Evolutionary conservation across 495 filamentous ascomycete genomes (phyloP), one percentile per base, ranked within the genome.

Genomic region (Penicillium atrosanguineum): DNA sequence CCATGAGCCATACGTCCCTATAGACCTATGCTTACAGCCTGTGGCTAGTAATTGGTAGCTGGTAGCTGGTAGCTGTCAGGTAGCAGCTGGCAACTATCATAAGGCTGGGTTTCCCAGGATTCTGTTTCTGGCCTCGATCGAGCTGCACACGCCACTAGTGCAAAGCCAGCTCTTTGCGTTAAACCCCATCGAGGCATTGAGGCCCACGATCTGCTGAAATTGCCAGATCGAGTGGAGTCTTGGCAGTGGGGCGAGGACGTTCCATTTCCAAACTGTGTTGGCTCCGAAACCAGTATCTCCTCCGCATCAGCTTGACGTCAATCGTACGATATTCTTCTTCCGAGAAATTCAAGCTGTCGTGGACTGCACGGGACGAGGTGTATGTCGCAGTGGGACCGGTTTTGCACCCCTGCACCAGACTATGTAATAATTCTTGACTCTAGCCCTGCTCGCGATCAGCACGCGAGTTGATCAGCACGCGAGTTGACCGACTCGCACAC

Each of bases 231-330:
- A 37, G 44, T 31, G 25, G 37, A 26, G 9, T 26, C 56, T 63
- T 63, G 60, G 56, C 60, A 59, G 52, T 61, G 57, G 57, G 46
- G 41, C 31, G 6, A 18, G 18, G 42, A 20, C 42, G 42, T 26
- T 15, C 42, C 42, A 44, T 23, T 16, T 34, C 19, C 31, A 19
- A 7, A 40, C 19, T 48, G 44, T 19, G 44, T 40, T 50, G 37
- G 37, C 34, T 14, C 39, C 25, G 47, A 56, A 55, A 46, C 40
- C 46, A 44, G 46, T 21, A 55, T 50, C 41, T 50, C 50, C 55
- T 52, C 44, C 46, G 39, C 61, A 64, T 68, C 61, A 64, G 45
- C 49, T 45, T 68, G 64, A 68, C 64, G 64, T 68, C 64, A 68
- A 52, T 40, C 18, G 29, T 44, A 50, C 42, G 46, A 34, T 31